Evolutionary conservation across 106 monocot species (phyloP).

Genomic region (Gastrodia elata): DNA sequence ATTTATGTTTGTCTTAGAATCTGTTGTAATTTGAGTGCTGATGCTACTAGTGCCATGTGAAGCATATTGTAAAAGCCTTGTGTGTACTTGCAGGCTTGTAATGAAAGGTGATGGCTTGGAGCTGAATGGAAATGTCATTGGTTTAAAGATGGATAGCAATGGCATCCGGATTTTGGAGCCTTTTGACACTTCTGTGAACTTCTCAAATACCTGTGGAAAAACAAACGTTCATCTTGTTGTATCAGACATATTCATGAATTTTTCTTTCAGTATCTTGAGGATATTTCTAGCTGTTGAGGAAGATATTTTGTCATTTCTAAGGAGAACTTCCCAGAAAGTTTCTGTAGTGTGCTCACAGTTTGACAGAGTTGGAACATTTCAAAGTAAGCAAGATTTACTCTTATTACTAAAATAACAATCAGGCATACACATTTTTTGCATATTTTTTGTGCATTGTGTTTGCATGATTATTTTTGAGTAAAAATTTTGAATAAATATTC

Average conservation of each 20-base stretch:
- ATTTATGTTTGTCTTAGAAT: not conserved
- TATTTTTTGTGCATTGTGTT: not conserved
- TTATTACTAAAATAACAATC: not conserved
- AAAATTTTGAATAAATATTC: not conserved
- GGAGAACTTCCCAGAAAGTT: conserved; percentile 83
- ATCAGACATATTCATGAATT: conserved; percentile 90
- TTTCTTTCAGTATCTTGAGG: conserved; percentile 76
- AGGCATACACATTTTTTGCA: not conserved
- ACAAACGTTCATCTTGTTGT: conserved; percentile 56
- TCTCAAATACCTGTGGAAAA: conserved; percentile 69
- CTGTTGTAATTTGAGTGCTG: not conserved
- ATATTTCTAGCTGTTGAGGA: conserved; percentile 84
- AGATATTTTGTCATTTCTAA: conserved; percentile 88
- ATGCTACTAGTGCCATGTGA: not conserved
- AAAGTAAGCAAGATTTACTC: conserved; percentile 33
- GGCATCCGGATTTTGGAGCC: conserved; percentile 93
- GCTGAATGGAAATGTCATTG: conserved; percentile 67
- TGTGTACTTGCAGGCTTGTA: conserved; percentile 42
- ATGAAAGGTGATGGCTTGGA: conserved; percentile 69
- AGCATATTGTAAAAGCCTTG: not conserved
- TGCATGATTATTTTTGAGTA: not conserved
- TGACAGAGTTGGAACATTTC: conserved; percentile 77
- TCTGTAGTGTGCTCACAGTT: conserved; percentile 77
- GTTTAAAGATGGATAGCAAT: conserved; percentile 83
- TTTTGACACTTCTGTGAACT: conserved; percentile 62